These are phyloP conservation scores for Escovopsis sp. DNA, from an alignment of 2,329 filamentous ascomycete genomes.

Conservation along the genomic window DNA sequence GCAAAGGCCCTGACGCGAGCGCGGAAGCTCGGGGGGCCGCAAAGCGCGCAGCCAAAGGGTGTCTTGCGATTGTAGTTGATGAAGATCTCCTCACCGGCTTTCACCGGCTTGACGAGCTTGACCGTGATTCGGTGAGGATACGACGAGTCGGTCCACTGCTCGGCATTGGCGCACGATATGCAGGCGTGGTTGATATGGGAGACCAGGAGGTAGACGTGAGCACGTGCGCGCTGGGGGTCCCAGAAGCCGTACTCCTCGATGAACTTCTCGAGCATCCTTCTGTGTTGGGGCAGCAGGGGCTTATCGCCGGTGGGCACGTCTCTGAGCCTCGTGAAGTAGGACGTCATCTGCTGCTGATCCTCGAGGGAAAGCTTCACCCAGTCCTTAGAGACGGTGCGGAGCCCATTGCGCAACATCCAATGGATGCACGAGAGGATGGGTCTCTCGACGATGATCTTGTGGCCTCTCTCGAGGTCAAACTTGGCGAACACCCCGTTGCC, in stretches of 20 bases:
- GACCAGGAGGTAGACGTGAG: slow-evolving; percentile 9
- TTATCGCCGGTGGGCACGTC: slow-evolving; percentile 1
- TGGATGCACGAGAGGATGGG: slow-evolving; percentile 8
- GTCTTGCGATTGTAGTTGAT: slow-evolving; percentile 20
- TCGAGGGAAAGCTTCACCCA: slow-evolving; percentile 7
- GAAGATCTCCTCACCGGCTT: slow-evolving; percentile 18
- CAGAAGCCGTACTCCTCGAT: slow-evolving; percentile 13
- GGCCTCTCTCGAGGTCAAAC: slow-evolving; percentile 1
- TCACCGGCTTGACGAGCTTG: slow-evolving; percentile 7
- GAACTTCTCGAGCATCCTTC: slow-evolving; percentile 9
- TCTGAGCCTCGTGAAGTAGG: slow-evolving; percentile 6
- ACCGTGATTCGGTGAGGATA: slow-evolving; percentile 9
- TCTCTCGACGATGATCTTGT: slow-evolving; percentile 8
- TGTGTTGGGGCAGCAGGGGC: neutral
- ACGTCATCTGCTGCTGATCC: neutral
- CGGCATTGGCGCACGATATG: slow-evolving; percentile 12
- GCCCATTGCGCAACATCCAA: slow-evolving; percentile 4
- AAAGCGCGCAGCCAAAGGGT: slow-evolving; percentile 14
- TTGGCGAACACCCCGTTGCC: slow-evolving; percentile 10
- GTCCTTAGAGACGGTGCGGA: neutral
- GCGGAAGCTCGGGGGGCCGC: slow-evolving; percentile 1
- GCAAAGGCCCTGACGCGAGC: neutral
- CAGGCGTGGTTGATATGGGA: slow-evolving; percentile 21
- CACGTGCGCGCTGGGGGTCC: slow-evolving; percentile 3
- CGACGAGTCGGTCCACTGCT: slow-evolving; percentile 5